Base-by-base conservation (phyloP, 306 rosid species). In the Ochetophila trinervis region DNA sequence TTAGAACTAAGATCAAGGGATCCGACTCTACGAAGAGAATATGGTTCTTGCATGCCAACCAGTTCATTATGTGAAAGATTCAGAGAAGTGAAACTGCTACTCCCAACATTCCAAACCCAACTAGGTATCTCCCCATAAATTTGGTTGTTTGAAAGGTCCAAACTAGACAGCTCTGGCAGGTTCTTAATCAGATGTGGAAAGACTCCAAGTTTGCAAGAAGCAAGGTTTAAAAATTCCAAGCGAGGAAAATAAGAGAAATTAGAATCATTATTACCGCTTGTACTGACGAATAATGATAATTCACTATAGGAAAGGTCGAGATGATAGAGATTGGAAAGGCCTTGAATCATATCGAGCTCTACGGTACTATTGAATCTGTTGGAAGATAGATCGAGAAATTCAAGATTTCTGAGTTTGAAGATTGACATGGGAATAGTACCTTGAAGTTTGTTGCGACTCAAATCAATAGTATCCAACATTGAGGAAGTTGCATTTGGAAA, bases 1-100 rank as follows among this genome's bases (percentile, higher is more conserved):
- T 83, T 79, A 6, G 64, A 70, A 53, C 71, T 80, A 44, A 83
- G 77, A 67, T 83, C 87, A 24, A 83, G 48, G 44, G 20, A 0
- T 8, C 0, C 8, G 21, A 79, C 5, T 0, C 0, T 0, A 17
- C 21, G 32, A 23, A 51, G n/a, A 8, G 16, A 0, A 55, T 36
- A n/a, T 15, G 64, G 56, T 45, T 65, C 79, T 53, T 60, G 76
- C 0, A 73, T 8, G 17, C 34, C 24, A 8, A 0, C 36, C 13
- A 89, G 53, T 0, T 30, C 57, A 50, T 89, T 89, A 64, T 50
- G 44, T 48, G 94, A 87, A n/a, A 89, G 82, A 56, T 87, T 89
- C 40, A 89, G 60, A 1, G 6, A 12, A 0, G 0, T 0, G 0
- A 78, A 77, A 20, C 6, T n/a, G 0, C 45, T 9, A 48, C 0